Evolutionary conservation across 2,329 filamentous ascomycete genomes (phyloP).

Genomic region (Claviceps capensis): DNA sequence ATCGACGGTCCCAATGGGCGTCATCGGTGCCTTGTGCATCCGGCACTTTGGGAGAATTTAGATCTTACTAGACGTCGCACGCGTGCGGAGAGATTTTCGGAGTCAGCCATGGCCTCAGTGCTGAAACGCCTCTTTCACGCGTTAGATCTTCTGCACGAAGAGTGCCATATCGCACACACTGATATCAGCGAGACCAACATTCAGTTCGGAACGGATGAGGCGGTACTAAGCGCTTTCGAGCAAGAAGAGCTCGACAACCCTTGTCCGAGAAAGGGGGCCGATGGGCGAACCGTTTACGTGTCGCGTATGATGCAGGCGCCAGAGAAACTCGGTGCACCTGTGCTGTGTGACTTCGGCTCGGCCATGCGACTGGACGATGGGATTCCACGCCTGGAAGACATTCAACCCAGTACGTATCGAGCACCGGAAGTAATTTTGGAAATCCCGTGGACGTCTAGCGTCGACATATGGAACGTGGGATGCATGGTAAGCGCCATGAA

Average conservation of each 20-base stretch:
- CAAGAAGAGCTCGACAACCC: slow-evolving; percentile 25
- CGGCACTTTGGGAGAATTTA: slow-evolving; percentile 11
- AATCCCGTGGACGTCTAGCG: slow-evolving; percentile 28
- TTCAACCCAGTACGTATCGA: slow-evolving; percentile 28
- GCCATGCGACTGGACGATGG: slow-evolving; percentile 22
- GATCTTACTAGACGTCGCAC: slow-evolving; percentile 13
- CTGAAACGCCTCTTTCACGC: slow-evolving; percentile 27
- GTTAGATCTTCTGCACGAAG: slow-evolving; percentile 31
- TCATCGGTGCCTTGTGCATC: slow-evolving; percentile 25
- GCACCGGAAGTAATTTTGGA: slow-evolving; percentile 33
- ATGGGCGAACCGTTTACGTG: slow-evolving; percentile 26
- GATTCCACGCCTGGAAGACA: slow-evolving; percentile 16
- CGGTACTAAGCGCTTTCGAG: slow-evolving; percentile 24
- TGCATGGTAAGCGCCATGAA: slow-evolving; percentile 26
- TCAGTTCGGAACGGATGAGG: slow-evolving; percentile 27
- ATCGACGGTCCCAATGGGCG: slow-evolving; percentile 20
- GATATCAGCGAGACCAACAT: slow-evolving; percentile 35
- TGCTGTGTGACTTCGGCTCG: slow-evolving; percentile 37
- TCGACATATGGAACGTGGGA: slow-evolving; percentile 40
- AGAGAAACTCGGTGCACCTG: slow-evolving; percentile 16
- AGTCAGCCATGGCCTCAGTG: slow-evolving; percentile 19
- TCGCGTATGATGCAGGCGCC: slow-evolving; percentile 26
- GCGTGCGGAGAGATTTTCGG: slow-evolving; percentile 23
- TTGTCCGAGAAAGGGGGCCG: slow-evolving; percentile 26
- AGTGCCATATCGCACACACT: slow-evolving; percentile 31